Evolutionary conservation across 2,329 filamentous ascomycete species (phyloP).

Genomic region (Phialophora chinensis): DNA sequence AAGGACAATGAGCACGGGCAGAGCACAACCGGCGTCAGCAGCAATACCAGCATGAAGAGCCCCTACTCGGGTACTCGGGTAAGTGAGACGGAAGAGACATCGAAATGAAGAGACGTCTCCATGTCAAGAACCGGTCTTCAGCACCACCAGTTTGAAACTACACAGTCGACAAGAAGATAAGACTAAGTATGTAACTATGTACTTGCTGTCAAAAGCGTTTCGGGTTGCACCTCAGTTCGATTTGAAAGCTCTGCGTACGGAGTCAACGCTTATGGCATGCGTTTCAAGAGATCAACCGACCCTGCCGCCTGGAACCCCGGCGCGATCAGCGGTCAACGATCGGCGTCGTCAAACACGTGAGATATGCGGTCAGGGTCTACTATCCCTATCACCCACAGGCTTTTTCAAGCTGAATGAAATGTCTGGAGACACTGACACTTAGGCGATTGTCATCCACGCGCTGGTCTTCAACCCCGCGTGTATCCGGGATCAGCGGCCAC

Average conservation of each 20-base stretch:
- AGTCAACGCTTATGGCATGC: no score
- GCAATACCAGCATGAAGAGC: not conserved
- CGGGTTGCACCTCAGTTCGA: no score
- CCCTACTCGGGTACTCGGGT: not conserved
- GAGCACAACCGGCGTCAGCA: not conserved
- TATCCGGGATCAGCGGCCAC: no score
- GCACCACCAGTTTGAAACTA: not conserved
- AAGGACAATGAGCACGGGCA: not conserved
- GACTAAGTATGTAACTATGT: not conserved
- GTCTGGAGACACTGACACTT: not conserved
- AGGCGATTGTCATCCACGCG: no score
- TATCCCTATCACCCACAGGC: not conserved
- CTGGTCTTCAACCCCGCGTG: no score
- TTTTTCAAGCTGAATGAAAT: not conserved
- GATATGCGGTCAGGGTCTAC: not conserved
- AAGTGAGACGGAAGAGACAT: not conserved
- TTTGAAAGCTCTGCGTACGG: no score
- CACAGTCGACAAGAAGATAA: not conserved
- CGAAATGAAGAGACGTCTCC: not conserved
- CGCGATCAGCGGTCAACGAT: not conserved
- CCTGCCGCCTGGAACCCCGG: no score
- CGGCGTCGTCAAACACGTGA: constrained; percentile 2
- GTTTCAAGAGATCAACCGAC: no score
- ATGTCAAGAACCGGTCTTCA: not conserved
- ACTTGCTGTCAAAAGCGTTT: not conserved